A percentile compares a stretch with the other conserved stretches of the same genome.
Conservation (phyloP, 1,139 yeast genomes). For the Petasospora rhodanensis region DNA sequence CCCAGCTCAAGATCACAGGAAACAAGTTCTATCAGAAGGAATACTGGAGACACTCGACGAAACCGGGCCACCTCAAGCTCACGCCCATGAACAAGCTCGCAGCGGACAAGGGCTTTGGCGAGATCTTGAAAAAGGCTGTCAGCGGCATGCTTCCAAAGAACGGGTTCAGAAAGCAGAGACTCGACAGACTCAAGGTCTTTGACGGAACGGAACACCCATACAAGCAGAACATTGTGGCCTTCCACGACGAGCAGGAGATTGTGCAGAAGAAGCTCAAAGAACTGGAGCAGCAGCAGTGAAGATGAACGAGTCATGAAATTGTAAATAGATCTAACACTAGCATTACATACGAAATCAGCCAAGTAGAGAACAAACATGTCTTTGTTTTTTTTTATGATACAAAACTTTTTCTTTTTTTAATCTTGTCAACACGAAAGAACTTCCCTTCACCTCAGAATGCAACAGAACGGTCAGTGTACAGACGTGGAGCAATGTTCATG, state of each 20-base stretch:
- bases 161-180: constrained; percentile 69
- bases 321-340: too few species aligned
- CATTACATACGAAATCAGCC: too few species aligned
- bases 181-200: constrained; percentile 78
- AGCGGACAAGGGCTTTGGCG: constrained; percentile 80
- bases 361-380: too few species aligned
- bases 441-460: constrained; percentile 18
- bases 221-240: constrained; percentile 75
- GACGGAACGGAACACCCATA: constrained; percentile 92
- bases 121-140: constrained; percentile 78
- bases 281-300: constrained; percentile 8
- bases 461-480: constrained; percentile 59
- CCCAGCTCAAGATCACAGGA: constrained; percentile 75
- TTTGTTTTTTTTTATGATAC: constrained; percentile 4
- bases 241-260: constrained; percentile 71
- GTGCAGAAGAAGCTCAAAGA: constrained; percentile 40
- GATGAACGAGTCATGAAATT: too few species aligned
- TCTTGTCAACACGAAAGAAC: too few species aligned
- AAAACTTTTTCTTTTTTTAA: constrained; percentile 1
- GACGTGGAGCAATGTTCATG: constrained; percentile 90
- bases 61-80: constrained; percentile 86
- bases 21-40: constrained; percentile 75
- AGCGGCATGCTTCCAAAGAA: constrained; percentile 96
- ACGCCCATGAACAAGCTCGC: constrained; percentile 77
- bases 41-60: constrained; percentile 88